Evolutionary conservation across 805 yeast species (phyloP), one percentile per base, ranked within the genome.

Genomic region (Candida khao-thaluensis): DNA sequence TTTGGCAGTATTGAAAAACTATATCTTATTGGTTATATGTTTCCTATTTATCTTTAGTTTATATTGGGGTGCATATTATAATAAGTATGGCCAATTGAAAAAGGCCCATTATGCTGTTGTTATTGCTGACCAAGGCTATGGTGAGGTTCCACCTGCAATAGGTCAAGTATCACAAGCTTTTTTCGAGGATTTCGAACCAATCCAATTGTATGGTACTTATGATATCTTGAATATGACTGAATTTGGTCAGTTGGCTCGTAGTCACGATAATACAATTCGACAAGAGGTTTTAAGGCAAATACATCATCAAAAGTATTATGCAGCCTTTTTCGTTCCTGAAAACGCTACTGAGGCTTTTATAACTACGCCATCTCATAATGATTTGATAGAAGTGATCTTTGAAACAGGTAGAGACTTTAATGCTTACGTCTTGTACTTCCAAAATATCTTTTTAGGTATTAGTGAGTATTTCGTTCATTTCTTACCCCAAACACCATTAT

Each of bases 351-450:
- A 42, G 35, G 59, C 57, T 7, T 48, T 60, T 28, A 29, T 20
- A 7, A 55, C 56, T 34, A 4, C 11, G 4, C 35, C 47, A n/a
- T 54, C 59, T 1, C 41, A 52, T 2, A 35, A 45, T 1, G 45
- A 52, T 4, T 43, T 60, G 18, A 37, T 62, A 30, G 53, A 60
- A 21, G 56, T 49, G 7, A 51, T 53, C 24, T 62, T 52, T 35
- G 66, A 62, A 40, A 58, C 66, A 1, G 67, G 66, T 5, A 47
- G 62, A 14, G 64, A 62, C 43, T 62, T 51, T 42, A 60, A 62
- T 43, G 62, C 62, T 7, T 51, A 62, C 24, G 33, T 45, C 30
- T 56, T 53, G 27, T 54, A 51, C 25, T 31, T 54, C 18, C 52
- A 47, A 21, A 37, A 20, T 11, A 38, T 60, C 7, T 39, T 50